Evolutionary conservation across 1,284 basidiomycete species (phyloP).

Genomic region (Stygiomarasmius scandens): DNA sequence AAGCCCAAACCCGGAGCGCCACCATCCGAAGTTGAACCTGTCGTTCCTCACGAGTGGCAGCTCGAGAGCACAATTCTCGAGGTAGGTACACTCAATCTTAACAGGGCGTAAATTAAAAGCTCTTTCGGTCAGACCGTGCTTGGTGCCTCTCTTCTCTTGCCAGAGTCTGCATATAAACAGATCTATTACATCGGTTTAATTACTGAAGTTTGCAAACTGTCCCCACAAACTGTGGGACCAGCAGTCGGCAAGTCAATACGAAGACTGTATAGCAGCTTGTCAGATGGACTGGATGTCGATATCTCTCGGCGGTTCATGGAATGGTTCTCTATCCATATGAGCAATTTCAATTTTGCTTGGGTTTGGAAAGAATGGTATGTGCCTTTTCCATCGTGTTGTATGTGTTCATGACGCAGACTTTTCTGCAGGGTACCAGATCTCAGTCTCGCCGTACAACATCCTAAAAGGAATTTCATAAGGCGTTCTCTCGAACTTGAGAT

Average conservation of each 20-base stretch:
- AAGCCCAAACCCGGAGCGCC: slow-evolving; percentile 67
- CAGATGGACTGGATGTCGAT: slow-evolving; percentile 86
- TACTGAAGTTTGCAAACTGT: slow-evolving; percentile 92
- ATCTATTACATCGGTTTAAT: slow-evolving; percentile 90
- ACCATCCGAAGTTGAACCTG: slow-evolving; percentile 43
- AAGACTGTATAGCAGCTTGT: slow-evolving; percentile 77
- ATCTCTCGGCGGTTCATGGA: slow-evolving; percentile 82
- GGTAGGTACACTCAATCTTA: slow-evolving; percentile 39
- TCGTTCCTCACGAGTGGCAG: slow-evolving; percentile 69
- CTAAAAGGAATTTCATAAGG: slow-evolving; percentile 87
- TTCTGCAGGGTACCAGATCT: slow-evolving; percentile 82
- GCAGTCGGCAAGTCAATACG: slow-evolving; percentile 95
- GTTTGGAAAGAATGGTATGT: slow-evolving; percentile 99
- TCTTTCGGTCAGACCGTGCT: slow-evolving; percentile 65
- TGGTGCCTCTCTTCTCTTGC: slow-evolving; percentile 76
- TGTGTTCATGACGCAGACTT: neutral
- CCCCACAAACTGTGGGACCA: slow-evolving; percentile 90
- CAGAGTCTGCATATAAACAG: slow-evolving; percentile 75
- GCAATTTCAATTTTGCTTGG: slow-evolving; percentile 98
- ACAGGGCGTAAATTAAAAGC: slow-evolving; percentile 1
- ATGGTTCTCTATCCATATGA: slow-evolving; percentile 97
- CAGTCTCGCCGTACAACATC: slow-evolving; percentile 71
- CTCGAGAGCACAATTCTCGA: slow-evolving; percentile 82
- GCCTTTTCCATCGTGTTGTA: neutral
- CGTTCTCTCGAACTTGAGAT: slow-evolving; percentile 89